Base-by-base conservation (phyloP, 441 rosid genomes). In the Populus hybrid region DNA sequence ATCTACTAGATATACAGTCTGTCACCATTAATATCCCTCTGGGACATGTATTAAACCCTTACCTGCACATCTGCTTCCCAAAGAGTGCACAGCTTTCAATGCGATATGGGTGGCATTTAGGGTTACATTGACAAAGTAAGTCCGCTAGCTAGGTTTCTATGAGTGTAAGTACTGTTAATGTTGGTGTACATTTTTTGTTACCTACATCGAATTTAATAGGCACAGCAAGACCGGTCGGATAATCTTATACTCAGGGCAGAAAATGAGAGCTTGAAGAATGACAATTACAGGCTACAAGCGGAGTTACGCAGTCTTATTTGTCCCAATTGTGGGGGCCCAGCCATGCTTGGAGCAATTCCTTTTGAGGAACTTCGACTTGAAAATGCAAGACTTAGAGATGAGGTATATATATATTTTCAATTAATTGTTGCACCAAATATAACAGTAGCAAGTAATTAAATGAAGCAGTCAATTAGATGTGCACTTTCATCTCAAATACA, bases 211-310 rank as follows among this genome's bases (percentile, higher is more conserved):
- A 73, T 3, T 33, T 71, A 24, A 35, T 72, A 95, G 99, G 97
- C 98, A 68, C 97, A 93, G 73, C 99, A 95, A 83, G 99, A 92
- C 80, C 87, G 98, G 68, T 9, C 90, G 0, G 98, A 95, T 40
- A 95, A 95, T 77, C 79, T 79, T 77, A 86, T 93, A 77, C 87
- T 95, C 35, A 88, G 94, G 77, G 88, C 94, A 10, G 99, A 95
- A 79, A 95, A 95, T 71, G 97, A 93, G 50, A 81, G 66, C 16
- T 87, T 95, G 16, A 93, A 89, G 88, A 81, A 82, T 64, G 98
- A 93, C 82, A 92, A 93, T 77, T 91, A 84, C 74, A 81, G 91
- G 81, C 87, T 95, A 21, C 97, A 88, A 77, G 88, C 88, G 3
- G 96, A 94, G 83, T 82, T 93, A 50, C 86, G 90, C 63, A 91